Base-by-base conservation (phyloP, 2,329 filamentous ascomycete species). In the Fusarium concolor region DNA sequence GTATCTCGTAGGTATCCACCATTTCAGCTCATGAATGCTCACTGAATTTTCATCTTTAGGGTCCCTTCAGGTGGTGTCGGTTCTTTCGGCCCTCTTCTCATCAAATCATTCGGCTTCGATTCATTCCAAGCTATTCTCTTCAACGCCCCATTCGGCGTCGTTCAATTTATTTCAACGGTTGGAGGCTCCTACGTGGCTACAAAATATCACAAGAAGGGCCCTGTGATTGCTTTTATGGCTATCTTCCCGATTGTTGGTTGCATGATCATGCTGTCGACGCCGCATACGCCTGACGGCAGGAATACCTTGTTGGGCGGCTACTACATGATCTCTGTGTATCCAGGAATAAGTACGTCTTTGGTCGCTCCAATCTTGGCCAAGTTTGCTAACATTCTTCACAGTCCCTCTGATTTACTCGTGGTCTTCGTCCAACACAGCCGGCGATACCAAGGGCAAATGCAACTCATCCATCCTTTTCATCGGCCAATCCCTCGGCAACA, bases 401-500 rank as follows among this genome's bases (percentile, higher is more conserved):
- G 84, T 86, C 3, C 87, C 86, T 0, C 75, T 88, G 53, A 83
- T 88, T 22, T 87, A 86, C 71, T 83, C 84, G 0, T 87, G 85
- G 85, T 83, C 82, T 0, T 83, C 83, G 0, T 85, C 86, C 50
- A 89, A 89, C 65, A 87, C 89, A 0, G 89, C 82, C 3, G 89
- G 89, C 1, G 88, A 91, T 61, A 91, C 89, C 0, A 91, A 91
- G 74, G 85, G 87, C 62, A 90, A 90, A 72, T 83, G 87, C 3
- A 89, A 85, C 0, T 90, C 87, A 0, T 87, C 81, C 3, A 82
- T 88, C 15, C 77, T 90, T 5, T 89, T 90, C 66, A 80, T 90
- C 26, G 87, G 87, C 9, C 85, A 87, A 67, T 88, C 85, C 50
- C 84, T 85, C 2, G 89, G 88, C 10, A 90, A 91, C 67, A 86